Percentiles rank a stretch among this genome's conserved stretches.
Conservation (phyloP, 345 rosid species). For the Heritiera fomes region DNA sequence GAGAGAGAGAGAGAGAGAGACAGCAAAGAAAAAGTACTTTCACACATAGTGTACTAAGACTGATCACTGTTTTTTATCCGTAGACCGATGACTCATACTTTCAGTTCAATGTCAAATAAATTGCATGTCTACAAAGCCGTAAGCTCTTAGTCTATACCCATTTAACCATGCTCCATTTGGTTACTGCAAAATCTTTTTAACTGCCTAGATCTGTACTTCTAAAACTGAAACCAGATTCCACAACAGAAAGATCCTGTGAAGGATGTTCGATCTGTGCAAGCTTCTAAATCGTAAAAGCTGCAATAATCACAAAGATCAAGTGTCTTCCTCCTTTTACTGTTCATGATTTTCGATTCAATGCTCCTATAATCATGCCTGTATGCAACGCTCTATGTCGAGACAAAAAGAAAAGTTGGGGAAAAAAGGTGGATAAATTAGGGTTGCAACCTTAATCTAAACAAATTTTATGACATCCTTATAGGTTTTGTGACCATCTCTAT, state of each 20-base stretch:
- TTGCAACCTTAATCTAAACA: no score
- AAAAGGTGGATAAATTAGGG: no score
- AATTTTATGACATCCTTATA: neutral
- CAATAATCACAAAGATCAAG: neutral
- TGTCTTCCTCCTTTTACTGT: neutral
- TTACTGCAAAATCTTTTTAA: neutral
- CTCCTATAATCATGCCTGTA: neutral
- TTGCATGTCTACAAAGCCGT: neutral
- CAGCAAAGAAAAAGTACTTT: neutral
- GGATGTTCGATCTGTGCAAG: neutral
- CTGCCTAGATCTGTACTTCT: neutral
- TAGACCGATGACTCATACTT: neutral
- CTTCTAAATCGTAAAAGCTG: neutral
- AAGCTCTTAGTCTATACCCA: slow-evolving; percentile 7
- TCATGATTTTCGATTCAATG: neutral
- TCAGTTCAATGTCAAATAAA: neutral
- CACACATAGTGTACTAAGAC: neutral
- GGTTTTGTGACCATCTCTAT: neutral
- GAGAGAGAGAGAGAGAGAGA: neutral
- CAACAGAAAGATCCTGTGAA: neutral
- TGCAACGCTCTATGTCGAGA: neutral
- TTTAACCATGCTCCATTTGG: neutral
- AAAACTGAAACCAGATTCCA: neutral
- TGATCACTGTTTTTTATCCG: neutral
- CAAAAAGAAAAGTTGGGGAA: neutral